phyloP scores from a whole-genome alignment of 352 stramenopile genomes.

The Globisporangium spiculum region DNA sequence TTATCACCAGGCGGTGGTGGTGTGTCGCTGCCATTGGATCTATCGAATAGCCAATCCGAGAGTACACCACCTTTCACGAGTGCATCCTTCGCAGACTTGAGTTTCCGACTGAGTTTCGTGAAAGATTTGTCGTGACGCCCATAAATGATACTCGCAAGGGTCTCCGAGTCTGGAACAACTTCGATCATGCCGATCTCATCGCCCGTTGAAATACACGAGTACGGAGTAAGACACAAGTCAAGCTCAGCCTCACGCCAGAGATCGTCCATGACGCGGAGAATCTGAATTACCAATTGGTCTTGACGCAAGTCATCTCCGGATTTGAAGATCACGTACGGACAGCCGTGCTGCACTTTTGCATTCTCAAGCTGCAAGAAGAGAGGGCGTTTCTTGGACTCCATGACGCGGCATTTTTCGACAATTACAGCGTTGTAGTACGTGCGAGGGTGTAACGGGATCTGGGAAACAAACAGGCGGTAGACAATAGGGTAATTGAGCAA shows the following conservation, averaged over 20 bases:
- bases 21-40: background rate
- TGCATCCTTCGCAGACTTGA: slow-evolving; percentile 67
- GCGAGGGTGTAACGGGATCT: slow-evolving; percentile 82
- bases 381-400: slow-evolving; percentile 93
- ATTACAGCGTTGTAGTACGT: slow-evolving; percentile 80
- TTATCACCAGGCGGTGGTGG: background rate
- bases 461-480: background rate
- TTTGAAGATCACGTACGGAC: slow-evolving; percentile 90
- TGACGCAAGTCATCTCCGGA: slow-evolving; percentile 91
- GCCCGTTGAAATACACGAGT: slow-evolving; percentile 87
- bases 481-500: background rate
- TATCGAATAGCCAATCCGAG: slow-evolving; percentile 70
- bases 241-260: slow-evolving; percentile 85
- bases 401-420: slow-evolving; percentile 85
- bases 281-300: slow-evolving; percentile 91
- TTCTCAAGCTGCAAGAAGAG: slow-evolving; percentile 87
- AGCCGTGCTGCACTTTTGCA: slow-evolving; percentile 54
- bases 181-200: slow-evolving; percentile 89
- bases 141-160: slow-evolving; percentile 86
- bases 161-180: slow-evolving; percentile 85
- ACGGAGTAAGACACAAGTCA: slow-evolving; percentile 83
- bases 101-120: slow-evolving; percentile 63
- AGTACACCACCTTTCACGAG: slow-evolving; percentile 57
- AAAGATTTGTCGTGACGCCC: slow-evolving; percentile 54
- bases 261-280: slow-evolving; percentile 90